phyloP scores from a whole-genome alignment of 768 basidiomycete genomes.

The Polyporus arcularius region DNA sequence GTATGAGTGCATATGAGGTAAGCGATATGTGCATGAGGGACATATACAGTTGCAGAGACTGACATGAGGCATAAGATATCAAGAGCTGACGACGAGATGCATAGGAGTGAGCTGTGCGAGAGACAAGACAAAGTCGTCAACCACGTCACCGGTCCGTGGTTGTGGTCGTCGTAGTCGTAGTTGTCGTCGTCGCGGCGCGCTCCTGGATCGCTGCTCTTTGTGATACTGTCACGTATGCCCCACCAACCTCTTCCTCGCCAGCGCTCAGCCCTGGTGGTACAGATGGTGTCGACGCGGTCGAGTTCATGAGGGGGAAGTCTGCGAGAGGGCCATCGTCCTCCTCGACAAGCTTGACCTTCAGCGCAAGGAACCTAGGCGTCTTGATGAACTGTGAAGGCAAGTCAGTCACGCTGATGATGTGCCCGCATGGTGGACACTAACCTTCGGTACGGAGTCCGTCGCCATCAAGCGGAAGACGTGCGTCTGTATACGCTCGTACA shows the following conservation, averaged over 20 bases:
- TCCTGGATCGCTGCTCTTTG: constrained; percentile 70
- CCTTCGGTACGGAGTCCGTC: constrained; percentile 98
- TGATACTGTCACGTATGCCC: constrained; percentile 86
- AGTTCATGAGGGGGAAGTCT: constrained; percentile 40
- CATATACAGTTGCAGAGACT: constrained; percentile 18
- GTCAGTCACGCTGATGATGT: constrained; percentile 8
- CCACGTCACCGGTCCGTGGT: constrained; percentile 16
- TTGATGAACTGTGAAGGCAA: constrained; percentile 72
- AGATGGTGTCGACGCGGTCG: constrained; percentile 40
- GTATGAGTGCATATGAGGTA: constrained; percentile 17
- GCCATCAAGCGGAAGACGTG: constrained; percentile 98
- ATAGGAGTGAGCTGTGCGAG: constrained; percentile 14
- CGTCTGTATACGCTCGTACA: constrained; percentile 95
- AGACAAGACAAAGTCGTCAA: neutral
- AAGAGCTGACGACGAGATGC: constrained; percentile 17
- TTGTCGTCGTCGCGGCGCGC: constrained; percentile 43
- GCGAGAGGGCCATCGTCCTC: constrained; percentile 59
- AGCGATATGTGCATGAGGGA: constrained; percentile 15
- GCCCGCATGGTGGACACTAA: constrained; percentile 31
- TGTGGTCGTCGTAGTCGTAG: constrained; percentile 19
- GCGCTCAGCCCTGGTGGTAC: constrained; percentile 67
- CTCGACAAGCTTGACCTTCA: constrained; percentile 78
- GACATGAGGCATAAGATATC: constrained; percentile 27
- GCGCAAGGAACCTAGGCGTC: constrained; percentile 76
- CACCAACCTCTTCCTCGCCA: constrained; percentile 69